Evolutionary conservation across 345 rosid genomes (phyloP), one percentile per base, ranked within the genome.

Genomic region (Turnera subulata): DNA sequence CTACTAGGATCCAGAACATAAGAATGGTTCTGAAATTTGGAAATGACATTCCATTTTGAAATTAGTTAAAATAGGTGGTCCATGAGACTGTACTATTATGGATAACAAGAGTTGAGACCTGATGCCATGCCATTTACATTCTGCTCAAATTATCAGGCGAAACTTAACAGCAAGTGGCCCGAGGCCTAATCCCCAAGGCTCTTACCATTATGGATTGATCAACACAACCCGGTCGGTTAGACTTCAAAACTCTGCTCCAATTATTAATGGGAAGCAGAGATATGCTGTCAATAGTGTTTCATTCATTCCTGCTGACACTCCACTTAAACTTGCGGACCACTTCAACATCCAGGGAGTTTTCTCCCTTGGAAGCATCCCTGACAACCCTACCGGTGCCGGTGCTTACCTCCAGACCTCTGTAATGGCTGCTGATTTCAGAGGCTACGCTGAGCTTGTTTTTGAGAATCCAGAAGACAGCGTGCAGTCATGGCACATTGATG

Each of bases 111-210:
- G 40, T 37, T 37, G 40, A 37, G n/a, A 12, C 2, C 35, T 23
- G 21, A 14, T 23, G 19, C 19, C 29, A 13, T 44, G 2, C 18
- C 53, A 25, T 16, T 55, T 13, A 46, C 9, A 20, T 42, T 29
- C 5, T 23, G 26, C 52, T 11, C 50, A 33, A 14, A 16, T 54
- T 19, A 18, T 29, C 68, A 69, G 74, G 57, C 52, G 69, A 11
- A 70, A 70, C 54, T 46, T 70, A n/a, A 58, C 58, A 0, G 74
- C 74, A 1, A 70, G 74, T 49, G 74, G 74, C 10, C 74, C 74
- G 21, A 63, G 74, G 54, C 74, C 69, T 5, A 70, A 70, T 46
- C 74, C 74, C 14, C 74, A 70, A 47, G 74, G 74, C 12, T 70
- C 74, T 6, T 70, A 70, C 49, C 74, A 70, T 50, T 70, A 70